phyloP scores from a whole-genome alignment of 805 yeast genomes.

The Wickerhamomyces bisporus region DNA sequence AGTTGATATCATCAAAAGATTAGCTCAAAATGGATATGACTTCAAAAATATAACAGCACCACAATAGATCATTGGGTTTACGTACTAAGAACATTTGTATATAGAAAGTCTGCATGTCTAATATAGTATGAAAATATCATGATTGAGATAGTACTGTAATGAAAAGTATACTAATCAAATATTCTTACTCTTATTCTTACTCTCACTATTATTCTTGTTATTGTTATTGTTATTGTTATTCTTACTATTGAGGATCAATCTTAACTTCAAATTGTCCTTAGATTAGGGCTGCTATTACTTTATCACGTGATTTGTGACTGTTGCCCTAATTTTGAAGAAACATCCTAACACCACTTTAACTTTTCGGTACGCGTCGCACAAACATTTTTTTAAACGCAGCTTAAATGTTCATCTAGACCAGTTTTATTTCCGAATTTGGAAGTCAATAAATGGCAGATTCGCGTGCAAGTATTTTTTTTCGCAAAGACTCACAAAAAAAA shows the following conservation, averaged over 20 bases:
- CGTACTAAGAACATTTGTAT: too few species aligned
- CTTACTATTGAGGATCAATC: too few species aligned
- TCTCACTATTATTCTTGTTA: too few species aligned
- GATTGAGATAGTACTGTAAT: too few species aligned
- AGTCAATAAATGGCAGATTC: not conserved
- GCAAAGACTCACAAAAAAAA: constrained; percentile 3
- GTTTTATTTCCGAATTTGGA: not conserved
- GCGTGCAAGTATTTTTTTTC: not conserved
- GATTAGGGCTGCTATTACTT: not conserved
- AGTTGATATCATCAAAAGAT: constrained; percentile 43
- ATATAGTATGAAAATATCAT: not conserved
- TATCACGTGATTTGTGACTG: constrained; percentile 1
- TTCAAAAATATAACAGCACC: constrained; percentile 24
- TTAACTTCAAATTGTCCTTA: too few species aligned
- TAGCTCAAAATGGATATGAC: constrained; percentile 36
- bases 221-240: too few species aligned
- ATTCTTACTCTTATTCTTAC: not conserved
- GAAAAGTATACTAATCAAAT: too few species aligned
- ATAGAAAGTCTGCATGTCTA: not conserved
- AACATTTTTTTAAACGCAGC: not conserved
- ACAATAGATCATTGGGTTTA: constrained; percentile 1
- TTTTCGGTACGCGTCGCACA: not conserved
- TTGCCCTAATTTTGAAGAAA: not conserved
- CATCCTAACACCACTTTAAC: not conserved
- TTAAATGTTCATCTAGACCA: too few species aligned